phyloP scores from a whole-genome alignment of 495 filamentous ascomycete species.

The Aspergillus ellipticus region DNA sequence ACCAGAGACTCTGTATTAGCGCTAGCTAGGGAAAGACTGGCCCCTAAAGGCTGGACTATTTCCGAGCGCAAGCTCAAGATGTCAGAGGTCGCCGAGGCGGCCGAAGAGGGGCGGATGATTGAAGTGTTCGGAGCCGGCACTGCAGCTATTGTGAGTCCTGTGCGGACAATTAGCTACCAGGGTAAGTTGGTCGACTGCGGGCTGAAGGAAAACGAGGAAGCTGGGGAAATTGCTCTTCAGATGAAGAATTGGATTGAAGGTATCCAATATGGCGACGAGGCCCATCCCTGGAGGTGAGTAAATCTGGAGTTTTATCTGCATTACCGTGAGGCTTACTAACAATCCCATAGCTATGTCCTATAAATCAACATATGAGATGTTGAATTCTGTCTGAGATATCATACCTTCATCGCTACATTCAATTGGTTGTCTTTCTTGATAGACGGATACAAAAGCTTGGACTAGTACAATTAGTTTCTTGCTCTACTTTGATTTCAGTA shows the following conservation, averaged over 20 bases:
- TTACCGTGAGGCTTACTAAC: constrained; percentile 16
- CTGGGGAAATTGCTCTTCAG: constrained; percentile 73
- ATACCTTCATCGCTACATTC: neutral
- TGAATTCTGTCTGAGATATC: neutral
- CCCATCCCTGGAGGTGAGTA: constrained; percentile 74
- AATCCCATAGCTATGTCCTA: constrained; percentile 23
- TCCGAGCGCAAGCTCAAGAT: constrained; percentile 88
- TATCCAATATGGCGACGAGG: constrained; percentile 90
- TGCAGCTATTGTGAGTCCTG: constrained; percentile 69
- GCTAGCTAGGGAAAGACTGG: constrained; percentile 78
- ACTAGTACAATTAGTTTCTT: neutral
- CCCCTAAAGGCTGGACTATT: constrained; percentile 82
- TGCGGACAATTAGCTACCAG: constrained; percentile 81
- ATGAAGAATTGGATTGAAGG: constrained; percentile 97
- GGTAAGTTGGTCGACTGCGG: constrained; percentile 76
- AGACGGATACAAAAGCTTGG: neutral
- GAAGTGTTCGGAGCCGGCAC: constrained; percentile 95
- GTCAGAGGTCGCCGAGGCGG: constrained; percentile 71
- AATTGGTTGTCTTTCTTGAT: neutral
- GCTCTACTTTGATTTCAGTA: neutral
- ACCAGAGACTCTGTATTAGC: constrained; percentile 82
- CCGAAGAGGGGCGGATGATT: constrained; percentile 77
- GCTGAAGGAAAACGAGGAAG: constrained; percentile 72
- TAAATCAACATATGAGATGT: constrained; percentile 11
- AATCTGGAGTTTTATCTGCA: neutral